phyloP scores from a whole-genome alignment of 1,139 yeast genomes.

The Debaryomyces sp. region DNA sequence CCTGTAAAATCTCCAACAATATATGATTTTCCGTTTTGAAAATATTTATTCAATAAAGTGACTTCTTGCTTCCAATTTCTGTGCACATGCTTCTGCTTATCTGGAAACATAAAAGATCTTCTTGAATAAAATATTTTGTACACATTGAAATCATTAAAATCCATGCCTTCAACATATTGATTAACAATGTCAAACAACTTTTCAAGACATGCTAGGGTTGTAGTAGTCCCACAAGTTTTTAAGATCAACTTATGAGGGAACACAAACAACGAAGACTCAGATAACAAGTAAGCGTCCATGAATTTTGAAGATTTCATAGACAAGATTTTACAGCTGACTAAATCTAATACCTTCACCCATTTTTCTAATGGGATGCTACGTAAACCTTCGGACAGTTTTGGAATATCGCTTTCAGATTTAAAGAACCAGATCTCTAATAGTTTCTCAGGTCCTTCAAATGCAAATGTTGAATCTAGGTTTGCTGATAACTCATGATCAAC shows the following conservation, averaged over 20 bases:
- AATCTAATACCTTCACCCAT: conserved; percentile 76
- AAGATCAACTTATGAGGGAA: conserved; percentile 82
- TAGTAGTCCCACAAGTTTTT: conserved; percentile 97
- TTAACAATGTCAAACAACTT: conserved; percentile 58
- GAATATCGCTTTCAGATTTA: conserved; percentile 38
- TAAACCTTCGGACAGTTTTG: conserved; percentile 50
- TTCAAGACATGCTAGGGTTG: conserved; percentile 78
- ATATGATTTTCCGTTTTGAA: conserved; percentile 68
- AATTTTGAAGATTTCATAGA: conserved; percentile 70
- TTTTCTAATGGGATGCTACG: conserved; percentile 64
- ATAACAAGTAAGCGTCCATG: conserved; percentile 82
- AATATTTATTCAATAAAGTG: conserved; percentile 62
- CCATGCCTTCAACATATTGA: conserved; percentile 17
- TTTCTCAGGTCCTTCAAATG: conserved; percentile 98
- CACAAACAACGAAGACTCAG: conserved; percentile 90
- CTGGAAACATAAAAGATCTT: conserved; percentile 91
- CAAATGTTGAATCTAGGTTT: conserved; percentile 80
- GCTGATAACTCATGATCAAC: conserved; percentile 79
- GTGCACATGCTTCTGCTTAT: conserved; percentile 79
- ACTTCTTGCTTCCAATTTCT: conserved; percentile 85
- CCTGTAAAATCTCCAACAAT: conserved; percentile 75
- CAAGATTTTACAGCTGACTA: conserved; percentile 85
- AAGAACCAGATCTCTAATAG: conserved; percentile 89
- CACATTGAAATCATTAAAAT: conserved; percentile 41
- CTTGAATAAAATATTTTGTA: conserved; percentile 85